Base-by-base conservation (phyloP, 106 monocot species). In the Acorus calamus region DNA sequence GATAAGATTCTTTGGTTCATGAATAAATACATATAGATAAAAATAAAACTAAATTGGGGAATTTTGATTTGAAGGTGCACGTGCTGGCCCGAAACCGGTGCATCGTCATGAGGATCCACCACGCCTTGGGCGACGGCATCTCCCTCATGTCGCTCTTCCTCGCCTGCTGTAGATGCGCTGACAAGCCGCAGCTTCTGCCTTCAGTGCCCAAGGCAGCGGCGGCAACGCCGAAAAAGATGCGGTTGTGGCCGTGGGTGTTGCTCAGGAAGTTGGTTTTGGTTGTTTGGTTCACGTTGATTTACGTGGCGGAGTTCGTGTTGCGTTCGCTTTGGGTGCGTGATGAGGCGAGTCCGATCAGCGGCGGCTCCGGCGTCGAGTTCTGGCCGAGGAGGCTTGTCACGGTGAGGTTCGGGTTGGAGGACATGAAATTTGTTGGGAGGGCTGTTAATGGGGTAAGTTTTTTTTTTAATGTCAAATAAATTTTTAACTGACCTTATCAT, bases 341-440 rank as follows among this genome's bases (percentile, higher is more conserved):
- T 43, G 67, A 68, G 43, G n/a, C 2, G 42, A 67, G 48, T 47
- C 74, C 68, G 48, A 62, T 74, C 43, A 61, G 53, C 46, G 74
- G 74, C 14, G 74, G 74, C 44, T 61, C 44, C 0, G 74, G 67
- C 2, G 68, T 68, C 6, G 74, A 74, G 74, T 55, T 74, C 5
- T 74, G 74, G 74, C 74, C 74, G 44, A 67, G 74, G 54, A 61
- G 7, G 55, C n/a, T 67, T 9, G 6, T 7, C 45, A 62, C 68
- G 0, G 53, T 48, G 3, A 62, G 61, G n/a, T 74, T 74, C 55
- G 9, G 14, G 5, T 49, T 74, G 44, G 60, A 52, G 2, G 74
- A 74, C 47, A 60, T 74, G 60, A 74, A 74, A 47, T 11, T 49
- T 7, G 42, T 74, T 48, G 68, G 62, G 42, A 46, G 11, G 3